These are phyloP conservation scores for Boletus eberwhitei DNA, from an alignment of 768 basidiomycete genomes.

Conservation along the genomic window DNA sequence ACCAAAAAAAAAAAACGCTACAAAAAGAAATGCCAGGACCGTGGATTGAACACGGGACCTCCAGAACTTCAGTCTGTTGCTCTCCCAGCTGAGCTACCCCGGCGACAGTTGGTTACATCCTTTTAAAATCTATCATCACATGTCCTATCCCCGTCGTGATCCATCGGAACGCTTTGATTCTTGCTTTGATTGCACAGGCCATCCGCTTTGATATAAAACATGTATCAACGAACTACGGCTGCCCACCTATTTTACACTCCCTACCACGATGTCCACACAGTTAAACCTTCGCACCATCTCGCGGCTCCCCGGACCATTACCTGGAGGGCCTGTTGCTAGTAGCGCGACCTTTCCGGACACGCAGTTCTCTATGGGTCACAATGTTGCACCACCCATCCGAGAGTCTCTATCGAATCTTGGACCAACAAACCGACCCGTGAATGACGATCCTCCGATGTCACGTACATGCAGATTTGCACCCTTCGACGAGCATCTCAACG, in stretches of 20 bases:
- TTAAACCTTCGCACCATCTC: not conserved
- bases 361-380: not conserved
- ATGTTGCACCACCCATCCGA: not conserved
- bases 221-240: not conserved
- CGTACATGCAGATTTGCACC: conserved; percentile 6
- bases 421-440: not conserved
- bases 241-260: not conserved
- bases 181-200: not conserved
- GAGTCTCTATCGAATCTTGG: not conserved
- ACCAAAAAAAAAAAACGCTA: not conserved
- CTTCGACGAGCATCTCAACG: conserved; percentile 6
- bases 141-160: not conserved
- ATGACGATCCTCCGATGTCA: not conserved
- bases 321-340: not conserved
- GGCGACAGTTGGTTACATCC: conserved; percentile 25
- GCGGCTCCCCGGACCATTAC: not conserved
- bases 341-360: not conserved
- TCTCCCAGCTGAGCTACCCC: conserved; percentile 75
- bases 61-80: conserved; percentile 72
- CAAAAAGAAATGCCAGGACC: conserved; percentile 55
- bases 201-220: conserved; percentile 15
- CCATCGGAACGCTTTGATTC: not conserved
- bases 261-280: not conserved
- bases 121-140: not conserved
- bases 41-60: conserved; percentile 81